Base-by-base conservation (phyloP, 768 basidiomycete species). In the Amanita pallidorosea region DNA sequence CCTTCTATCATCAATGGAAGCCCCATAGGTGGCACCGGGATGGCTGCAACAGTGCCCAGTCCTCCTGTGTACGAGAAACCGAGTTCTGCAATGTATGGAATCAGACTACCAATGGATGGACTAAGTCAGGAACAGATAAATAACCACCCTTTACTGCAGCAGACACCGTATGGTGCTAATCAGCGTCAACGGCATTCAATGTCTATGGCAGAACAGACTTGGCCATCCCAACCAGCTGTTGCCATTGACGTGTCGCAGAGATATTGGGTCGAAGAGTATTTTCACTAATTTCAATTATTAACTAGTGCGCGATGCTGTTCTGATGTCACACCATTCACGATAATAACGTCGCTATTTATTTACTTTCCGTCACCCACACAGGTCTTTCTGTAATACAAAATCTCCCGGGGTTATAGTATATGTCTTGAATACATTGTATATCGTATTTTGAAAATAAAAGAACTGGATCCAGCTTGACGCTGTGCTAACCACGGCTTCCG, bases 71-170 rank as follows among this genome's bases (percentile, higher is more conserved):
- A 60, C 47, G 63, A 65, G 35, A 62, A 65, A 53, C 18, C 43
- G 34, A 56, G 56, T 31, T 45, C 44, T 20, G 45, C 54, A 43
- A 55, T 64, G 53, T 69, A 63, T 48, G 64, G 67, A 15, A 45
- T 61, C 43, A 67, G 67, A 53, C 50, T 61, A 8, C 15, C 56
- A n/a, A 48, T 63, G 56, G 64, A 64, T n/a, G 53, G 51, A 13
- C 36, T 52, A 1, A 22, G 44, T n/a, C 50, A 51, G 22, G 17
- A 42, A 22, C 50, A 51, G 9, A 44, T 51, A 3, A 34, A 51
- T 29, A 55, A 55, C n/a, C 57, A 59, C 33, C 61, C 58, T 7
- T 31, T 57, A 25, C 51, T 52, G 7, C 56, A 57, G 18, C 59
- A 61, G 27, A 57, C 58, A 3, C 49, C 51, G 40, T 59, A 56